Base-by-base conservation (phyloP, 345 rosid genomes). In the Diplotaxis tenuifolia region DNA sequence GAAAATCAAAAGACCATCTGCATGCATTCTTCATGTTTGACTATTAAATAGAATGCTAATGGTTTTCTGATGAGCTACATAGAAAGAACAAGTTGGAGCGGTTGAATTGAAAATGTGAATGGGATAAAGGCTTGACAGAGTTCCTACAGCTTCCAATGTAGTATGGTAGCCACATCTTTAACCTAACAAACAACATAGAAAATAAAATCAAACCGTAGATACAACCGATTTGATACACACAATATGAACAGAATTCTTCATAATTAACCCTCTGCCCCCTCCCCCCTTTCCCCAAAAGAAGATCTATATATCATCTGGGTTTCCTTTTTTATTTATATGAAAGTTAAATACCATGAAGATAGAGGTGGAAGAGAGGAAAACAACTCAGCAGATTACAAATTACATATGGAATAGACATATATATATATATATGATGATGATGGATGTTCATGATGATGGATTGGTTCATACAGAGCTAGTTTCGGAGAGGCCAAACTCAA, bases 131-230 rank as follows among this genome's bases (percentile, higher is more conserved):
- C 81, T 71, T 52, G 64, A 73, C 73, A 73, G 75, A 67, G 57
- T 73, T 83, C 76, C 82, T 85, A 84, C 80, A 93, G 98, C 97
- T 90, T 90, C 98, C 98, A 93, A 83, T 93, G 98, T 67, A 93
- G 96, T 73, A 93, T 88, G 73, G 97, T 89, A 81, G 98, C 97
- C 87, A 93, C 98, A 91, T 93, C 98, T 88, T 89, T 93, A 74
- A 93, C 97, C 97, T 91, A 88, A 67, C 83, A 86, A 84, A 80
- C 72, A 75, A 75, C 67, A 34, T 76, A 62, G 25, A 72, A 62
- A 80, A 66, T 82, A 75, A 71, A 71, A 80, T 83, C 75, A 81
- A 71, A 83, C 72, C 83, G 77, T 83, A 69, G 47, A 50, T 69
- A 62, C 75, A 76, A 70, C 18, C 69, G 19, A 14, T 36, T 27